phyloP scores from a whole-genome alignment of 768 basidiomycete genomes.

The Xerocomellus amylosporus region DNA sequence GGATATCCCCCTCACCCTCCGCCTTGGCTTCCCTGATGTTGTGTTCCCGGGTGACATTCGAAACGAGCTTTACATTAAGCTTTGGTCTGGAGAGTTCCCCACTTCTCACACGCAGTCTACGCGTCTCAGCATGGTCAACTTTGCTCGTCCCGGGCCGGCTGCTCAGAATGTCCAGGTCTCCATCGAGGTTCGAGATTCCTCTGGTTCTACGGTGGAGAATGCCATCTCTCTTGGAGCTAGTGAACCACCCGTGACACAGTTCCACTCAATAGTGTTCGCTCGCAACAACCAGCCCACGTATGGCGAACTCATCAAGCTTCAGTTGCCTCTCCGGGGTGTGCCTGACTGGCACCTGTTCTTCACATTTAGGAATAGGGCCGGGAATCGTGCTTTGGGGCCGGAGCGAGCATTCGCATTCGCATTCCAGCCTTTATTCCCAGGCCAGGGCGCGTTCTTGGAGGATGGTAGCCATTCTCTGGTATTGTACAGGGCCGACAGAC shows the following conservation, averaged over 20 bases:
- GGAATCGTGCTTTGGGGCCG: slow-evolving; percentile 44
- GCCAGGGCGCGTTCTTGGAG: slow-evolving; percentile 73
- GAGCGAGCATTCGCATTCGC: slow-evolving; percentile 91
- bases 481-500: slow-evolving; percentile 79
- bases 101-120: slow-evolving; percentile 50
- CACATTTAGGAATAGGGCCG: slow-evolving; percentile 78
- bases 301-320: slow-evolving; percentile 89
- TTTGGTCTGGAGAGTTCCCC: slow-evolving; percentile 90
- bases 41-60: slow-evolving; percentile 91
- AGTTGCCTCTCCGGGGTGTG: slow-evolving; percentile 62
- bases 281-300: slow-evolving; percentile 88
- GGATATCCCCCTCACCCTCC: slow-evolving; percentile 76
- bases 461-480: slow-evolving; percentile 87
- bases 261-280: slow-evolving; percentile 88
- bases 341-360: slow-evolving; percentile 91
- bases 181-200: slow-evolving; percentile 77
- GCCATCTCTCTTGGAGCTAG: slow-evolving; percentile 83
- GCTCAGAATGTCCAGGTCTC: slow-evolving; percentile 75
- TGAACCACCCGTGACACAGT: slow-evolving; percentile 75
- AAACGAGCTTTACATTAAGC: slow-evolving; percentile 94
- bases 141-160: slow-evolving; percentile 56
- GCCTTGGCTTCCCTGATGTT: slow-evolving; percentile 94
- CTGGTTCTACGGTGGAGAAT: slow-evolving; percentile 65
- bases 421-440: slow-evolving; percentile 83
- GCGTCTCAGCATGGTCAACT: slow-evolving; percentile 54